Percentiles rank a stretch among this genome's conserved stretches.
These are phyloP conservation scores for Lachnellula arida DNA, from an alignment of 2,329 filamentous ascomycete genomes.

Conservation along the genomic window DNA sequence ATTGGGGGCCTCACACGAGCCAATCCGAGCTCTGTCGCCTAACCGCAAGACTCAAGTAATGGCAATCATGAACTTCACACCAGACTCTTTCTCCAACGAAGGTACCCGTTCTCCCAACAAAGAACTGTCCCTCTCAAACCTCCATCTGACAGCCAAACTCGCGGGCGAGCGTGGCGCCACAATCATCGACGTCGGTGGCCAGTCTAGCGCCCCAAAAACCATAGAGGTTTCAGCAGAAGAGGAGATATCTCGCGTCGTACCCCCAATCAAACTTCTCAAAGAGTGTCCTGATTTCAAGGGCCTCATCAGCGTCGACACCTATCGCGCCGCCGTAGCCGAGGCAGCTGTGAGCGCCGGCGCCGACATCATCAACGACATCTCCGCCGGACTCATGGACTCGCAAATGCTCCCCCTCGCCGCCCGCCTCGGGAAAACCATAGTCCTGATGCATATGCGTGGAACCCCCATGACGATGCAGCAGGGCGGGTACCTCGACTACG, in stretches of 20 bases:
- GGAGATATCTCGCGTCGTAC: constrained; percentile 73
- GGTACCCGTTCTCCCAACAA: constrained; percentile 50
- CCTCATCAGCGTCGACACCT: constrained; percentile 87
- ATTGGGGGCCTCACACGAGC: constrained; percentile 42
- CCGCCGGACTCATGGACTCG: constrained; percentile 71
- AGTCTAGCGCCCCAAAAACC: constrained; percentile 80
- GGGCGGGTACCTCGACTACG: constrained; percentile 47
- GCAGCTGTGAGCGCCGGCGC: constrained; percentile 73
- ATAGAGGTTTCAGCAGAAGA: constrained; percentile 64
- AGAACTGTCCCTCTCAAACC: neutral
- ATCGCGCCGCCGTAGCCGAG: constrained; percentile 76
- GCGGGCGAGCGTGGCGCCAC: constrained; percentile 54
- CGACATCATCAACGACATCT: constrained; percentile 93
- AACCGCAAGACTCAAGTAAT: constrained; percentile 68
- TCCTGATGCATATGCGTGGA: constrained; percentile 72
- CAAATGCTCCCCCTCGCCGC: constrained; percentile 81
- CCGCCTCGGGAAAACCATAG: constrained; percentile 69
- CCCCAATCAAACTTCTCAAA: constrained; percentile 71
- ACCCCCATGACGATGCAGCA: constrained; percentile 61
- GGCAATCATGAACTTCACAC: constrained; percentile 92
- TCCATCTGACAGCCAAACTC: neutral
- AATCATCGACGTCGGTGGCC: constrained; percentile 89
- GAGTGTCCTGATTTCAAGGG: constrained; percentile 55
- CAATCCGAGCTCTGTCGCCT: constrained; percentile 54
- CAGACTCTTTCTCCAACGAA: constrained; percentile 95